phyloP scores from a whole-genome alignment of 2,329 filamentous ascomycete genomes.

The Madurella fahalii region DNA sequence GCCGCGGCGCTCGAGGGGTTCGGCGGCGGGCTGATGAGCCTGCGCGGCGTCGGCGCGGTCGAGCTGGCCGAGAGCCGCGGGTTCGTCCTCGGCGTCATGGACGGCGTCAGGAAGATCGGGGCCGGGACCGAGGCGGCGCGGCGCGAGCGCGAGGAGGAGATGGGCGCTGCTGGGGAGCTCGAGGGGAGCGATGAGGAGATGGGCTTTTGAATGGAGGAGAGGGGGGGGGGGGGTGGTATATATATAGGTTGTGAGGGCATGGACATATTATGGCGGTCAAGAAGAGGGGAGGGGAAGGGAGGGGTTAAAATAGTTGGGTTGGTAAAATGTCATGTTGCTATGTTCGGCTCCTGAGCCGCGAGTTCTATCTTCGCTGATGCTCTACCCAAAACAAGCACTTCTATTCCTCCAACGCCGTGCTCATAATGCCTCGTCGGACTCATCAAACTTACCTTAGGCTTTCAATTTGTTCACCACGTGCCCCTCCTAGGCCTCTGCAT shows the following conservation, averaged over 20 bases:
- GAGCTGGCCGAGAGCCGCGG: conserved; percentile 83
- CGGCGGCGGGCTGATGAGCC: conserved; percentile 64
- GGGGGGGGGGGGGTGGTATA: too few species aligned
- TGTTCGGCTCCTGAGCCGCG: not conserved
- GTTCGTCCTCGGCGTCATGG: conserved; percentile 81
- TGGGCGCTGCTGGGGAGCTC: conserved; percentile 51
- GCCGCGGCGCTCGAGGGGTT: conserved; percentile 67
- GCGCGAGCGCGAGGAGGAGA: conserved; percentile 71
- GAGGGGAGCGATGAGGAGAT: conserved; percentile 55
- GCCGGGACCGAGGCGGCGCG: conserved; percentile 73
- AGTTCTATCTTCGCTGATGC: not conserved
- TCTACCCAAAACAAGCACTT: not conserved
- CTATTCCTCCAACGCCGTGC: not conserved
- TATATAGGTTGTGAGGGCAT: too few species aligned
- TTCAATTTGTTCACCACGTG: not conserved
- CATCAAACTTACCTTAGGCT: not conserved
- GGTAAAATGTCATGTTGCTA: not conserved
- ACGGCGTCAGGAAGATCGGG: conserved; percentile 80
- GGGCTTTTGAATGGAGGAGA: conserved; percentile 31
- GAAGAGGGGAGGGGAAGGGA: too few species aligned
- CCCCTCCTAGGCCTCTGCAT: too few species aligned
- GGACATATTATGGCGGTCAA: too few species aligned
- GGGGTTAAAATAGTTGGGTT: too few species aligned
- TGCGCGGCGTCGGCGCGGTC: conserved; percentile 81
- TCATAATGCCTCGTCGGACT: not conserved